These are phyloP conservation scores for Poterioochromonas sp. DNA, from an alignment of 352 stramenopile species.

Conservation along the genomic window DNA sequence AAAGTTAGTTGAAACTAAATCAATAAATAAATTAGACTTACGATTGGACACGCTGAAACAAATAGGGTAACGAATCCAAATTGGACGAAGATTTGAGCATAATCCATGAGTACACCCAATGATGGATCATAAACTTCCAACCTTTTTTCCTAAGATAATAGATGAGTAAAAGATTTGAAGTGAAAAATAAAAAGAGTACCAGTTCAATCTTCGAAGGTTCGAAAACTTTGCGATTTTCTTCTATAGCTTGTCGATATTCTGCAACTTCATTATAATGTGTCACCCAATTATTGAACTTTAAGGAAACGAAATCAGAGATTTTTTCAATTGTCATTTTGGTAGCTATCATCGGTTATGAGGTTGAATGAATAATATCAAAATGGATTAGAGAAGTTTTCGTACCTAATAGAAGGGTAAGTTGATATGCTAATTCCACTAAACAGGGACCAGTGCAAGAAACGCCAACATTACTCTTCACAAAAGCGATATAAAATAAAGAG, in stretches of 20 bases:
- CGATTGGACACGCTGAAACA: conserved; percentile 68
- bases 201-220: no score
- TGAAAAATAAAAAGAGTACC: conserved; percentile 63
- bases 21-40: no score
- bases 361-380: not conserved
- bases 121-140: conserved; percentile 44
- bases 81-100: conserved; percentile 73
- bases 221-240: not conserved
- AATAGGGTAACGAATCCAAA: conserved; percentile 82
- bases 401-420: conserved; percentile 41
- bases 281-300: not conserved
- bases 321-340: conserved; percentile 3
- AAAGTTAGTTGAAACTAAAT: no score
- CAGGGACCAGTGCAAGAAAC: conserved; percentile 18
- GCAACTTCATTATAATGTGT: not conserved
- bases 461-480: conserved; percentile 4
- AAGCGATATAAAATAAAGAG: conserved; percentile 68
- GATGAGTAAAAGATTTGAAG: conserved; percentile 57
- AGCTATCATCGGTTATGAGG: not conserved
- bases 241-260: no score
- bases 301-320: not conserved
- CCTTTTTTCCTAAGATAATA: not conserved
- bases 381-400: not conserved
- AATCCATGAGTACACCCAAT: conserved; percentile 67
- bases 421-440: conserved; percentile 36